Evolutionary conservation across 192 early-diverging fungal species (phyloP), one percentile per base, ranked within the genome.

Genomic region (Coemansia erecta): DNA sequence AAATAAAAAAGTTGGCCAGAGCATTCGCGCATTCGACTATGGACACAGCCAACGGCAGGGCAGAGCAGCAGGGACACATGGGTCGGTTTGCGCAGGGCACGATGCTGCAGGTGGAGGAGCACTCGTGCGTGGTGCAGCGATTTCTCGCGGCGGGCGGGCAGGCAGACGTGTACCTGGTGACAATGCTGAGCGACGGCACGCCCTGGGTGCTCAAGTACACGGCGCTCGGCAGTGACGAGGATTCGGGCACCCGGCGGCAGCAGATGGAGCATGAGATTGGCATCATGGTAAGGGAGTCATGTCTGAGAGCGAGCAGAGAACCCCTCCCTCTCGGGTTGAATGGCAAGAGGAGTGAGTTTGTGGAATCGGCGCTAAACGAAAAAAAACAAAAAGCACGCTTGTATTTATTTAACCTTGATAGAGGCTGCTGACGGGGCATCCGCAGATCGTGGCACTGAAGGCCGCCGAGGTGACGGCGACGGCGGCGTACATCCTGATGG

Each of bases 401-500:
- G n/a, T n/a, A n/a, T n/a, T 15, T 35, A 24, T 2, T 2, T 15
- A 22, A 6, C 23, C 24, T 3, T 24, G 56, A 58, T 74, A 74
- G 72, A 72, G 89, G 81, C 82, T 80, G 83, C 77, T 84, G 53
- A 73, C 89, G 8, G 86, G 81, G 15, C 92, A 94, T 68, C 84
- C 89, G 31, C 87, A 93, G 61, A 93, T 95, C 60, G 90, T 94
- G 18, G 61, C 77, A 43, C 92, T 90, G 59, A 81, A 87, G 48
- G 95, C 92, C 53, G 87, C 87, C 4, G 80, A 86, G 56, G 72
- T 86, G 19, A 66, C 68, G 17, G 87, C 82, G 15, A 51, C 45
- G 41, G 86, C 89, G n/a, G 94, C 81, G 49, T 82, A 89, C 47
- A 93, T 98, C 45, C 79, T 98, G 67, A 95, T 95, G 91, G 95